phyloP scores from a whole-genome alignment of 2,329 filamentous ascomycete species.

The Venturia oleaginea region DNA sequence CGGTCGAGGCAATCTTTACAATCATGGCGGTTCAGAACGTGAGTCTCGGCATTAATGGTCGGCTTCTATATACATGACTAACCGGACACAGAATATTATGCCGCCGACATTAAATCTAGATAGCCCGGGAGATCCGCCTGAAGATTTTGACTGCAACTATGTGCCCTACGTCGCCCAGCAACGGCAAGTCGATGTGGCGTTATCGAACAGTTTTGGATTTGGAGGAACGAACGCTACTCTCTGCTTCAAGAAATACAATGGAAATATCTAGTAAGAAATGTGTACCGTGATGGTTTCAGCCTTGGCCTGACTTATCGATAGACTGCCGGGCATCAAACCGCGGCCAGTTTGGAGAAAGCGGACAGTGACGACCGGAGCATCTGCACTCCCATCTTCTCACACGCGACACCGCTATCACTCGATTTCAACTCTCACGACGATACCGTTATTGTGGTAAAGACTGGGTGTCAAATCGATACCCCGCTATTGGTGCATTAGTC shows the following conservation, averaged over 20 bases:
- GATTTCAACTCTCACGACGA: neutral
- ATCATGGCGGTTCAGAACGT: conserved; percentile 73
- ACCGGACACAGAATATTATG: conserved; percentile 52
- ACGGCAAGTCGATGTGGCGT: conserved; percentile 58
- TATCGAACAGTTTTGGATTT: conserved; percentile 97
- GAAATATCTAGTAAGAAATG: neutral
- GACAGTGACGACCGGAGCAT: neutral
- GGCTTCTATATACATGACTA: conserved; percentile 14
- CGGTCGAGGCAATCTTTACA: conserved; percentile 80
- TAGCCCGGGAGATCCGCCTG: conserved; percentile 48
- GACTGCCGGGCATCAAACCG: neutral
- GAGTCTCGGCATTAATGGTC: conserved; percentile 24
- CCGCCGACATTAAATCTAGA: conserved; percentile 82
- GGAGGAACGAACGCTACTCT: conserved; percentile 91
- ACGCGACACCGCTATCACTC: neutral
- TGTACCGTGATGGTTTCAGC: neutral
- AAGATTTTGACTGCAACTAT: conserved; percentile 73
- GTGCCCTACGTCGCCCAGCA: conserved; percentile 64
- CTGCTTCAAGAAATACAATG: conserved; percentile 49
- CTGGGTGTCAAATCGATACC: neutral
- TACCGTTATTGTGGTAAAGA: neutral
- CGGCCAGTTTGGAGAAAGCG: neutral
- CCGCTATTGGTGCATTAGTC: neutral
- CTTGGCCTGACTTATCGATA: neutral
- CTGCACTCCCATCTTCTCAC: neutral